Percentiles rank a stretch among this genome's conserved stretches.
Evolutionary conservation across 805 yeast genomes (phyloP).

Genomic region (Nakazawaea siamensis): DNA sequence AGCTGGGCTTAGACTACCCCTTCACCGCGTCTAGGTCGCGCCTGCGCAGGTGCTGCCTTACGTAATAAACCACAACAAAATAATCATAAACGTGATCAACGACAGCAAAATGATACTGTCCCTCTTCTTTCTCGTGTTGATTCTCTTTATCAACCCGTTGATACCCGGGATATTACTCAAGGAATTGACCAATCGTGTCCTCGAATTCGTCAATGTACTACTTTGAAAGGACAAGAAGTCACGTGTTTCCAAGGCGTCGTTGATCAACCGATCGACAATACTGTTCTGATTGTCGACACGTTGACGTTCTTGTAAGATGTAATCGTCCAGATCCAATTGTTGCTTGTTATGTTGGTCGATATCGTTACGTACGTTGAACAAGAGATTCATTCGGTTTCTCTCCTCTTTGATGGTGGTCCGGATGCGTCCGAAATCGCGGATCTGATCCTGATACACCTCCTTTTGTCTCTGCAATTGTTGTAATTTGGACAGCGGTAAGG

Average conservation of each 20-base stretch:
- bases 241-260: slow-evolving; percentile 84
- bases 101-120: slow-evolving; percentile 79
- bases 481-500: slow-evolving; percentile 60
- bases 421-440: slow-evolving; percentile 53
- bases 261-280: slow-evolving; percentile 70
- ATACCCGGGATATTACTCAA: slow-evolving; percentile 77
- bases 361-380: slow-evolving; percentile 72
- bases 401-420: slow-evolving; percentile 56
- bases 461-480: slow-evolving; percentile 80
- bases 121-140: slow-evolving; percentile 82
- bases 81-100: slow-evolving; percentile 64
- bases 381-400: slow-evolving; percentile 64
- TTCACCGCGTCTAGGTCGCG: too few relatives aligned
- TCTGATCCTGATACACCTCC: slow-evolving; percentile 67
- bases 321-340: slow-evolving; percentile 46
- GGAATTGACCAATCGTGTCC: slow-evolving; percentile 50
- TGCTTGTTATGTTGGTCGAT: slow-evolving; percentile 52
- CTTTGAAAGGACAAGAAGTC: slow-evolving; percentile 78
- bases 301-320: slow-evolving; percentile 68
- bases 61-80: slow-evolving; percentile 39
- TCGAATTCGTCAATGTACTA: slow-evolving; percentile 52
- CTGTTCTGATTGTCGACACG: slow-evolving; percentile 67
- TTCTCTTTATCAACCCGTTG: slow-evolving; percentile 63
- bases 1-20: too few relatives aligned
- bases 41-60: too few relatives aligned